Conservation (phyloP, 306 rosid species). For the Cicer arietinum region DNA sequence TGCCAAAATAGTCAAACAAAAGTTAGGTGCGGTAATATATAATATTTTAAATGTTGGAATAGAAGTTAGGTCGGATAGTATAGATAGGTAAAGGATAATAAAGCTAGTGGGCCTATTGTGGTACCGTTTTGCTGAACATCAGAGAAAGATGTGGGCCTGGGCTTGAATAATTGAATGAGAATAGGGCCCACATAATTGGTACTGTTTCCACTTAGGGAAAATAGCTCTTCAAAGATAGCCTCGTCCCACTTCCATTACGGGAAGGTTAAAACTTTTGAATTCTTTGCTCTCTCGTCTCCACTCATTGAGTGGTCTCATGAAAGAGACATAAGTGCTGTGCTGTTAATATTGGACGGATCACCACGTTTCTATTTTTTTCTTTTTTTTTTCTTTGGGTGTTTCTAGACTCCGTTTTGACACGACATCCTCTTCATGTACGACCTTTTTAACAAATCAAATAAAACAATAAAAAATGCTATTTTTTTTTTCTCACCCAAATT, state of each 20-base stretch:
- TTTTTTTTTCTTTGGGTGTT: no score
- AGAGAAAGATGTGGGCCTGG: slow-evolving; percentile 72
- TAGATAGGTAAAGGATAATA: slow-evolving; percentile 44
- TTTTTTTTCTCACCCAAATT: no score
- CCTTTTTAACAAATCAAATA: no score
- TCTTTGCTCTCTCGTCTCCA: slow-evolving; percentile 33
- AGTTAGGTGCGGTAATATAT: slow-evolving; percentile 26
- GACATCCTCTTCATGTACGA: no score
- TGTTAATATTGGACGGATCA: slow-evolving; percentile 21
- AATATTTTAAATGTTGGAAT: slow-evolving; percentile 20
- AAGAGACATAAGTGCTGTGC: neutral
- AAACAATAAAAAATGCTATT: no score
- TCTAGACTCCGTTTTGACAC: no score
- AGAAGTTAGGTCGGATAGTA: slow-evolving; percentile 44
- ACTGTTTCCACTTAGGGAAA: slow-evolving; percentile 67
- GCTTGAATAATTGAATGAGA: slow-evolving; percentile 57
- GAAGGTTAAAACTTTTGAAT: slow-evolving; percentile 53
- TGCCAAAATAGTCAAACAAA: slow-evolving; percentile 44
- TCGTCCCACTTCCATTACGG: slow-evolving; percentile 80
- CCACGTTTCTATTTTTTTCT: slow-evolving; percentile 15
- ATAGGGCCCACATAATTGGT: slow-evolving; percentile 54
- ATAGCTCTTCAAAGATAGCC: slow-evolving; percentile 46
- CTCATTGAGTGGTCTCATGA: slow-evolving; percentile 11
- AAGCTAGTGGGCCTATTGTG: slow-evolving; percentile 63
- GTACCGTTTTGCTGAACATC: neutral